phyloP scores from a whole-genome alignment of 1,284 basidiomycete genomes.

The Rhodotorula sp. region DNA sequence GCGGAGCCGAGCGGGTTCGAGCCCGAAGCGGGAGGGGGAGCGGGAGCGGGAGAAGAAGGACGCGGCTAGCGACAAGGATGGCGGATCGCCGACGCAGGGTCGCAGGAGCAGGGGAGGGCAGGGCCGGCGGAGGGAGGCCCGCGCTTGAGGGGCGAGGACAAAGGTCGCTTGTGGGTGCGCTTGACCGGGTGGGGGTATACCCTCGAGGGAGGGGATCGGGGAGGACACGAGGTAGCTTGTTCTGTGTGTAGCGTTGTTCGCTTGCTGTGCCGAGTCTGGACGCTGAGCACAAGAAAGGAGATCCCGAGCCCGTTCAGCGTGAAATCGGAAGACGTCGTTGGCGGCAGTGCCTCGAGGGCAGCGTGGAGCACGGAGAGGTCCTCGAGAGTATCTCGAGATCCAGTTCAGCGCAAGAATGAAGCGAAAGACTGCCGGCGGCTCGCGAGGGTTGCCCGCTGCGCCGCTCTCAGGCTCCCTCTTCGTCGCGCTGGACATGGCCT shows the following conservation, averaged over 20 bases:
- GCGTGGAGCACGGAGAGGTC: too few species aligned
- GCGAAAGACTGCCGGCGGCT: too few species aligned
- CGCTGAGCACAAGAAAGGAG: too few species aligned
- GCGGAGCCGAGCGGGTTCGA: background rate
- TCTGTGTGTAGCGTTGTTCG: background rate
- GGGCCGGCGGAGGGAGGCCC: conserved; percentile 1
- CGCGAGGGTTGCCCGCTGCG: background rate
- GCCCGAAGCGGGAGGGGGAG: background rate
- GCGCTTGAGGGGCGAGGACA: background rate
- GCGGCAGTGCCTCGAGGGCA: too few species aligned
- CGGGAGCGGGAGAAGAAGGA: background rate
- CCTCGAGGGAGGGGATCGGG: background rate
- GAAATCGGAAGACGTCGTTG: too few species aligned
- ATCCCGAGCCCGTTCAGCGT: too few species aligned
- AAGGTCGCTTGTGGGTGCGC: background rate
- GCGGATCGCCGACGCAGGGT: background rate
- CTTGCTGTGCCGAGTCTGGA: too few species aligned
- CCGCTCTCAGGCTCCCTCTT: background rate
- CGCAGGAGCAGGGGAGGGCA: background rate
- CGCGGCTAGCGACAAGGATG: too few species aligned
- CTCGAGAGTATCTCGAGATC: too few species aligned
- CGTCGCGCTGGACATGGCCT: conserved; percentile 6
- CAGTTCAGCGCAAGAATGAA: background rate
- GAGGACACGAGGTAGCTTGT: background rate
- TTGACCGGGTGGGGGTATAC: background rate